Evolutionary conservation across 1,284 basidiomycete species (phyloP), one percentile per base, ranked within the genome.

Genomic region (Malassezia nana): DNA sequence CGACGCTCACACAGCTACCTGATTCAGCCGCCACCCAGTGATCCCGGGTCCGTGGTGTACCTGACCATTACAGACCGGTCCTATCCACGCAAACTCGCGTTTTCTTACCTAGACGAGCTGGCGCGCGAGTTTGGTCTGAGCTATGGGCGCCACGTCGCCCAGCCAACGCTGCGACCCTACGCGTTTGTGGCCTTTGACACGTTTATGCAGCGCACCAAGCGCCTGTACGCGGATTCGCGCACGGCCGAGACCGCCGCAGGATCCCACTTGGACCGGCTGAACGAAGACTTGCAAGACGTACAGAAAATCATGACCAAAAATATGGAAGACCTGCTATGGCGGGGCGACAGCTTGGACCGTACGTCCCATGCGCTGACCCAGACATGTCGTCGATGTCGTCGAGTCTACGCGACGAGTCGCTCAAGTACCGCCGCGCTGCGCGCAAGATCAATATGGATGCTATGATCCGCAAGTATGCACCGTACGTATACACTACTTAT

Each of bases 251-350:
- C 84, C 26, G 81, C 84, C 18, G 80, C 68, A 0, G 62, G 65
- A 52, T 83, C 83, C 18, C 82, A 83, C 57, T 75, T 99, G 50
- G 89, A 91, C 74, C 84, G 81, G 74, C 79, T 99, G 44, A 96
- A 96, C 72, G 89, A 91, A 70, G 92, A 98, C 65, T 78, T 99
- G 48, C 89, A 92, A 72, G 92, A 98, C 68, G 92, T 99, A 54
- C 96, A 92, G 45, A 80, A 88, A 64, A 96, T 99, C 77, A 98
- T 98, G 94, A 96, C 92, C n/a, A 99, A 98, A 79, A 98, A 98
- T 75, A 99, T 99, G 92, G 94, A 98, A 76, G 94, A 98, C 76
- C 78, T 99, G 52, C 78, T 99, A 32, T 96, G 91, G 92, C 80
- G 92, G 74, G 92, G 92, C 20, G 92, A 98, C 74, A 91, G 88